A percentile compares a stretch with the other conserved stretches of the same genome.
phyloP scores from a whole-genome alignment of 164 flowering plant genomes.

The Chimonanthus salicifolius region DNA sequence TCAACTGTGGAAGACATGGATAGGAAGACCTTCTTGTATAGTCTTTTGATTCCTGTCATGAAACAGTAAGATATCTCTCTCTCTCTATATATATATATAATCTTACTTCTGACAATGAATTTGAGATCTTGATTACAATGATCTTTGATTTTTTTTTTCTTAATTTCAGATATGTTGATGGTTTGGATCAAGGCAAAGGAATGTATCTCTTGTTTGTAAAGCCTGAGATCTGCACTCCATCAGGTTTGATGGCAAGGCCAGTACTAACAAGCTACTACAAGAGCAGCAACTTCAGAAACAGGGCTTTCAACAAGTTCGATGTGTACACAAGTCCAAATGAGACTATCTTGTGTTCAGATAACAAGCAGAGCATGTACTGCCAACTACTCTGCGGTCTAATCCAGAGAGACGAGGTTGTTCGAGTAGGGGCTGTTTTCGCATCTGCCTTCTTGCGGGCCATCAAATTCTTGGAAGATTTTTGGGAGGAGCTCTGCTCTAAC shows the following conservation, averaged over 20 bases:
- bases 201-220: slow-evolving; percentile 50
- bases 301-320: slow-evolving; percentile 31
- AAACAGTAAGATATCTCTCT: slow-evolving; percentile 31
- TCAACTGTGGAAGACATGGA: slow-evolving; percentile 48
- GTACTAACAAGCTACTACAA: slow-evolving; percentile 43
- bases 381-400: slow-evolving; percentile 70
- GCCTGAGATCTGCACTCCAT: slow-evolving; percentile 34
- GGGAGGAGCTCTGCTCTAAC: slow-evolving; percentile 45
- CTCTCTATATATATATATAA: not conserved
- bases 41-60: slow-evolving; percentile 48
- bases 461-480: slow-evolving; percentile 55
- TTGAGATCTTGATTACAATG: not conserved
- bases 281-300: slow-evolving; percentile 31
- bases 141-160: not conserved
- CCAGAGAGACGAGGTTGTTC: slow-evolving; percentile 48
- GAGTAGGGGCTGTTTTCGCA: slow-evolving; percentile 78
- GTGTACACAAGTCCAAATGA: slow-evolving; percentile 41
- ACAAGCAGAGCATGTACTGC: slow-evolving; percentile 71
- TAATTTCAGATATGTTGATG: slow-evolving; percentile 44
- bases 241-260: slow-evolving; percentile 39
- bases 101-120: not conserved
- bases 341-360: slow-evolving; percentile 53
- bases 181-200: slow-evolving; percentile 58
- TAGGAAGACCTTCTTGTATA: slow-evolving; percentile 41
- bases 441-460: slow-evolving; percentile 73